Evolutionary conservation across 2,329 filamentous ascomycete species (phyloP), one percentile per base, ranked within the genome.

Genomic region (Apiospora saccharicola): DNA sequence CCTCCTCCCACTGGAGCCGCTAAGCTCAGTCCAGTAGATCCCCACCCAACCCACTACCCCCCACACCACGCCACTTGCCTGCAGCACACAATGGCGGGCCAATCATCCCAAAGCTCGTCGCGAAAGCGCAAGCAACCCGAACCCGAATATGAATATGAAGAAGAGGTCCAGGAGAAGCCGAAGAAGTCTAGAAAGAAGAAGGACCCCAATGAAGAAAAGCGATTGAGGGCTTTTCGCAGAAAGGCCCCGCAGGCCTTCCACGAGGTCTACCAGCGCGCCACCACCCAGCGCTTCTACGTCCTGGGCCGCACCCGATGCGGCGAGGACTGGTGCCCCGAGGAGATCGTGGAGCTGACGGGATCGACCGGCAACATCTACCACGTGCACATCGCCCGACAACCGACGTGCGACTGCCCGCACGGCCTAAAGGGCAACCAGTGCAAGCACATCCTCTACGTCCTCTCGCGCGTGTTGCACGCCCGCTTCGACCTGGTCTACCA

Each of bases 341-440:
- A 93, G 78, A 81, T 79, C 0, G 83, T 93, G 68, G 84, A 89
- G 72, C 82, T 93, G 73, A 88, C 90, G 0, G 91, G 91, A 0
- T 89, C 88, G 13, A 92, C 90, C 1, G 91, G 90, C 22, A 92
- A 92, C 74, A 84, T 93, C 72, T 93, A 93, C 79, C 87, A 81
- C 0, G 86, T 92, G 44, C 81, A 81, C 46, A 86, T 93, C 70
- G 82, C 82, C 3, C 83, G 83, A n/a, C 76, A 84, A 24, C 88
- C 89, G 0, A 81, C 76, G 0, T 92, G 90, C 78, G 83, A 85
- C 68, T 92, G 90, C 73, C 89, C 89, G 0, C 86, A 91, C 72
- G 85, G 84, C 0, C 75, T 73, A 37, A 84, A 84, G 46, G 88
- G 88, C 0, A 85, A 89, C 44, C 89, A 91, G 73, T 92, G 91